Conservation (phyloP, 2,329 filamentous ascomycete species). For the Cylindrodendrum hubeiense region DNA sequence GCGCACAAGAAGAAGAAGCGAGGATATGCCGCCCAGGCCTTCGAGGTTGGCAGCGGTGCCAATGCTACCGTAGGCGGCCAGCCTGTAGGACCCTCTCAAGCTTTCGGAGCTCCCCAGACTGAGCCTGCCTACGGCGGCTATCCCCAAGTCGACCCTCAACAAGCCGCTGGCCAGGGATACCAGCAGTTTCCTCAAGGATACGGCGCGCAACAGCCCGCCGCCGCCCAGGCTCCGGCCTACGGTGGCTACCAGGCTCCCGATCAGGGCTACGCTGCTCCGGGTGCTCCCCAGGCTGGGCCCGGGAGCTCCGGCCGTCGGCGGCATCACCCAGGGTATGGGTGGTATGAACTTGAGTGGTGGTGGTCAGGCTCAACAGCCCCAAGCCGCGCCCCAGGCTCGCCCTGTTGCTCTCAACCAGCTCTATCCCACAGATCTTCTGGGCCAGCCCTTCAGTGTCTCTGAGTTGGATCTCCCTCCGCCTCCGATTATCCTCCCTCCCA, state of each 20-base stretch:
- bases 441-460: conserved; percentile 92
- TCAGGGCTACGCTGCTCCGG: conserved; percentile 72
- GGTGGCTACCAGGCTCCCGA: conserved; percentile 78
- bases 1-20: conserved; percentile 87
- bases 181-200: conserved; percentile 60
- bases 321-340: conserved; percentile 86
- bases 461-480: conserved; percentile 94
- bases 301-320: conserved; percentile 68
- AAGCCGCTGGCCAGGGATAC: conserved; percentile 53
- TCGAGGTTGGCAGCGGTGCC: conserved; percentile 89
- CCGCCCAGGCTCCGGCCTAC: conserved; percentile 51
- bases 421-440: conserved; percentile 90
- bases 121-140: conserved; percentile 71
- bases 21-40: conserved; percentile 93
- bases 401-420: conserved; percentile 82
- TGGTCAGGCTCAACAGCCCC: conserved; percentile 53
- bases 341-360: conserved; percentile 83
- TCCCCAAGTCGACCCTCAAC: conserved; percentile 62
- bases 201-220: conserved; percentile 55
- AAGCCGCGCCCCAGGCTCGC: conserved; percentile 54
- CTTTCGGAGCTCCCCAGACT: conserved; percentile 62
- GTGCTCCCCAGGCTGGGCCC: conserved; percentile 46
- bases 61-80: conserved; percentile 75
- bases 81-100: conserved; percentile 47
- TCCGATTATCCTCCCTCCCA: conserved; percentile 89